Evolutionary conservation across 2,329 filamentous ascomycete species (phyloP).

Genomic region (Aureobasidium sp.): DNA sequence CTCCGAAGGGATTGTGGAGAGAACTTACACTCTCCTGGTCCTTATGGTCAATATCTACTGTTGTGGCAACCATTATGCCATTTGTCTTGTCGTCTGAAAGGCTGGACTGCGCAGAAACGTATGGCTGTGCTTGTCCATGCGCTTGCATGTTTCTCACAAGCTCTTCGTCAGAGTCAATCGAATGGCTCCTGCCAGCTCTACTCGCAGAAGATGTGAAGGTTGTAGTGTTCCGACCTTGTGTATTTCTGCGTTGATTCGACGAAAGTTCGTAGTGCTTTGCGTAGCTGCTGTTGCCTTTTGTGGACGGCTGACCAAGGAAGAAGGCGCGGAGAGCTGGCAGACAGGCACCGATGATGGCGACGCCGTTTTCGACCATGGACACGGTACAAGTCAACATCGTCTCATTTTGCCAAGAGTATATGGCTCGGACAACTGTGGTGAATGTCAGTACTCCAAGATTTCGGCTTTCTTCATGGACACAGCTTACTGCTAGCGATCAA

Average conservation of each 20-base stretch:
- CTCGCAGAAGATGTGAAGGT: background rate
- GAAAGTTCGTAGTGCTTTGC: constrained; percentile 11
- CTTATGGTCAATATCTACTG: constrained; percentile 5
- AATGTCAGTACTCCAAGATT: background rate
- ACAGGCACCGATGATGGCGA: constrained; percentile 13
- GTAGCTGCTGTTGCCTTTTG: constrained; percentile 3
- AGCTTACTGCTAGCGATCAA: constrained; percentile 11
- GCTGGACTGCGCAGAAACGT: constrained; percentile 2
- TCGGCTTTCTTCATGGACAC: no score
- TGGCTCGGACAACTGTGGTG: background rate
- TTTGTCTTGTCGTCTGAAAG: background rate
- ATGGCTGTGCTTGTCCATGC: constrained; percentile 6
- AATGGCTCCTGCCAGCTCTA: background rate
- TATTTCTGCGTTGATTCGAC: background rate
- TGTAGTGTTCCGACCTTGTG: background rate
- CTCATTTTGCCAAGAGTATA: constrained; percentile 8
- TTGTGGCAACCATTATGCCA: constrained; percentile 7
- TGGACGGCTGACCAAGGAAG: background rate
- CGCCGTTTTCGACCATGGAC: constrained; percentile 9
- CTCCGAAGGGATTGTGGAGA: background rate
- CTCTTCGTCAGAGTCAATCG: constrained; percentile 5
- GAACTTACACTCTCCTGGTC: background rate
- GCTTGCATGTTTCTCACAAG: constrained; percentile 9
- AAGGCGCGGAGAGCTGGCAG: constrained; percentile 6
- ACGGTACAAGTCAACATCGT: constrained; percentile 13